Evolutionary conservation across 192 early-diverging fungal genomes (phyloP).

Genomic region (Paraglomus brasilianum): DNA sequence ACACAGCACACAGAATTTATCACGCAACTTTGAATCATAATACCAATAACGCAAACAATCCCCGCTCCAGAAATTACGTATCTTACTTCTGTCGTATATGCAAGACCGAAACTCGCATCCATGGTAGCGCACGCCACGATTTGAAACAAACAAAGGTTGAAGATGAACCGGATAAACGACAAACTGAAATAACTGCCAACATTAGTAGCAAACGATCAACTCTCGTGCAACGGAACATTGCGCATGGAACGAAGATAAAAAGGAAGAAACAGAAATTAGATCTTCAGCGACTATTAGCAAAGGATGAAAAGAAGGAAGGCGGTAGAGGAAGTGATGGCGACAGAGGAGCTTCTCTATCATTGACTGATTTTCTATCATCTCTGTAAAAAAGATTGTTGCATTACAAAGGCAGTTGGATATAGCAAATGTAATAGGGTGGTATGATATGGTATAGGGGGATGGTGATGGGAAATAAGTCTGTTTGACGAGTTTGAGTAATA

Average conservation of each 20-base stretch:
- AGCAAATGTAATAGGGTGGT: too few relatives aligned
- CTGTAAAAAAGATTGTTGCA: neutral
- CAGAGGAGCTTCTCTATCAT: neutral
- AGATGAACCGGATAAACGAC: neutral
- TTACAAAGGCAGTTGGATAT: neutral
- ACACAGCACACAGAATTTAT: neutral
- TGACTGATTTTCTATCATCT: constrained; percentile 14
- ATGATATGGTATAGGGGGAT: too few relatives aligned
- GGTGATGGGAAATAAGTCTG: too few relatives aligned
- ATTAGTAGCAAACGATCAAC: neutral
- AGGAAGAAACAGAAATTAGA: constrained; percentile 7
- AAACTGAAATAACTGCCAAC: neutral
- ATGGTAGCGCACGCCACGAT: constrained; percentile 30
- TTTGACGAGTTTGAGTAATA: too few relatives aligned
- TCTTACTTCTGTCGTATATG: constrained; percentile 42
- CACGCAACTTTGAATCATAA: constrained; percentile 18
- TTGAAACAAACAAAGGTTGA: neutral
- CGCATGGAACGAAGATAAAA: neutral
- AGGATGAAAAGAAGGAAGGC: neutral
- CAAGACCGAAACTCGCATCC: constrained; percentile 35
- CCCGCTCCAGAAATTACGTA: constrained; percentile 31
- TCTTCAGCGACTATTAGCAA: neutral
- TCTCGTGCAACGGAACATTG: neutral
- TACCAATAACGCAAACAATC: constrained; percentile 15
- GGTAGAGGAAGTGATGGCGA: neutral